Conservation (phyloP, 2,329 filamentous ascomycete genomes). For the Colletotrichum tropicicola region DNA sequence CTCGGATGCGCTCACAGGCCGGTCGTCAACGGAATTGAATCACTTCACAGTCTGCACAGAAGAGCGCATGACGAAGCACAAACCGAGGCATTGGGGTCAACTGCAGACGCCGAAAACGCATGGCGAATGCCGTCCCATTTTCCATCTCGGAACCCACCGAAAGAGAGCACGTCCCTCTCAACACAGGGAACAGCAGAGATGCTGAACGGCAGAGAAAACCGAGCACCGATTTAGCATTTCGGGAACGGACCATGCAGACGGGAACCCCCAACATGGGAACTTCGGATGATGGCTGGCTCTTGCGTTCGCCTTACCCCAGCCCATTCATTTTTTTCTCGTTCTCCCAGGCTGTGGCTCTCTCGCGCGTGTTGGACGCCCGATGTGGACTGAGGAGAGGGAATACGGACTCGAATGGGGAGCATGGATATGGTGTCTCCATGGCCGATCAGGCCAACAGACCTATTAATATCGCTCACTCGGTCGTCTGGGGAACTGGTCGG, state of each 20-base stretch:
- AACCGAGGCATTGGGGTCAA: constrained; percentile 5
- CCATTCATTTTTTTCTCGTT: too few relatives aligned
- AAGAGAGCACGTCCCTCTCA: neutral
- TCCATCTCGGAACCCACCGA: neutral
- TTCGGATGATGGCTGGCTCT: constrained; percentile 25
- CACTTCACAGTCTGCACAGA: too few relatives aligned
- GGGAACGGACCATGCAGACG: constrained; percentile 13
- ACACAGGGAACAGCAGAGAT: constrained; percentile 1
- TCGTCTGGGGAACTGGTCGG: constrained; percentile 23
- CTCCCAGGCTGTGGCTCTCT: too few relatives aligned
- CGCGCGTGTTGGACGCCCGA: too few relatives aligned
- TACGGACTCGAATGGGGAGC: neutral
- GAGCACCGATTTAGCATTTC: constrained; percentile 17
- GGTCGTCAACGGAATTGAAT: too few relatives aligned
- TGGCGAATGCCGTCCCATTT: neutral
- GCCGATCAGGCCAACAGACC: neutral
- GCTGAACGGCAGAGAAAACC: neutral
- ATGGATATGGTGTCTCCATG: neutral
- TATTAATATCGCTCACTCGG: constrained; percentile 15
- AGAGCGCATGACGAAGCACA: neutral
- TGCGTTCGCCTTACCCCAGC: constrained; percentile 4
- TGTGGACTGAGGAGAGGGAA: neutral
- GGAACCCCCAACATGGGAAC: constrained; percentile 6
- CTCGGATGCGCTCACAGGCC: too few relatives aligned
- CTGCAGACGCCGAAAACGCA: neutral